phyloP scores from a whole-genome alignment of 495 filamentous ascomycete genomes.

The Neurospora sp. region DNA sequence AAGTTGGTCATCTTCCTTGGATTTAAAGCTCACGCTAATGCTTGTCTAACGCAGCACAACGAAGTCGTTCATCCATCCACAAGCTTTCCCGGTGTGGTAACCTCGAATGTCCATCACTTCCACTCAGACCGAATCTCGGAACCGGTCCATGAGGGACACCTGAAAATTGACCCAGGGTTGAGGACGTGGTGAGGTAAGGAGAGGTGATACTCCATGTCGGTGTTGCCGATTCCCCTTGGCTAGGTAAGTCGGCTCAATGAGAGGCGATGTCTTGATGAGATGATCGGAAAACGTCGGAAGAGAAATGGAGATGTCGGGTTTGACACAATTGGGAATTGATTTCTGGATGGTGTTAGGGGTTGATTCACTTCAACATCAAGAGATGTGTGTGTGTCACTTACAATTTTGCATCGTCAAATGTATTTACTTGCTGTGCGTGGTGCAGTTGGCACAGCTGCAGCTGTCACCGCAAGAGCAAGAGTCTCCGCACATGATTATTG shows the following conservation, averaged over 20 bases:
- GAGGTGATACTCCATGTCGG: background rate
- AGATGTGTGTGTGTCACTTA: background rate
- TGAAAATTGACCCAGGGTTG: background rate
- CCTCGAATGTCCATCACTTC: background rate
- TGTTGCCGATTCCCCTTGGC: background rate
- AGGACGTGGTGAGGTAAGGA: too few relatives aligned
- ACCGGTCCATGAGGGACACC: background rate
- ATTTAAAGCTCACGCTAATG: background rate
- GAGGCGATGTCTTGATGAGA: background rate
- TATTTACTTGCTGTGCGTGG: conserved; percentile 11
- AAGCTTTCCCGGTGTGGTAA: background rate
- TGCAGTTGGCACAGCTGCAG: conserved; percentile 17
- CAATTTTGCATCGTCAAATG: background rate
- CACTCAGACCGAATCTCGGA: background rate
- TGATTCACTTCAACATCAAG: background rate
- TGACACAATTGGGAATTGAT: background rate
- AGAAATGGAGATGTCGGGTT: background rate
- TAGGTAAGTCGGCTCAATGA: background rate
- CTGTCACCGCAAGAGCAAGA: conserved; percentile 13
- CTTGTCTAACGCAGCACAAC: background rate
- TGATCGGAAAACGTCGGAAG: background rate
- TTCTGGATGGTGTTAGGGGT: background rate
- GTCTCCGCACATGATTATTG: conserved; percentile 16
- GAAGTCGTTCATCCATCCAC: background rate
- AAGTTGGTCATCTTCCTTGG: background rate